Base-by-base conservation (phyloP, 2,329 filamentous ascomycete genomes). In the Geosmithia morbida region DNA sequence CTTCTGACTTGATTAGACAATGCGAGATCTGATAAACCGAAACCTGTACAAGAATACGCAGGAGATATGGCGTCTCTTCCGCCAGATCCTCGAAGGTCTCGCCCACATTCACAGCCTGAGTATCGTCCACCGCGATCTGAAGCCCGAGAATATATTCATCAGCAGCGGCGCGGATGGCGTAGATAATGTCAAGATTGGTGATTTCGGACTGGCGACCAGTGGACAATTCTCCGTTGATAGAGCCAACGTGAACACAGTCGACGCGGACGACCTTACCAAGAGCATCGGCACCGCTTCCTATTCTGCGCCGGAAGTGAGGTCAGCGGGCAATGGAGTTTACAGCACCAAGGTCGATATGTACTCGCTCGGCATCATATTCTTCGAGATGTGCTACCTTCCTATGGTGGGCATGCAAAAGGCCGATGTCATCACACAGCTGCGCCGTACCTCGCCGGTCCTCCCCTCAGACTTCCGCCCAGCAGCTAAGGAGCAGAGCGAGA, bases 311-410 rank as follows among this genome's bases (percentile, higher is more conserved):
- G 92, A 98, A 62, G 78, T 98, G 48, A 81, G 85, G 50, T 87
- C 86, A 1, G 76, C 76, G 6, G 81, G 81, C 6, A 75, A 75
- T 30, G 84, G 83, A 3, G 81, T 81, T 51, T 97, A 97, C 61
- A 94, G 86, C 50, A 82, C 87, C 49, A 97, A 96, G 63, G 89
- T 97, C 1, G 92, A 98, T 67, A 97, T 98, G 90, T 98, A 92
- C 60, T 96, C 90, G 0, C 72, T 98, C 41, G 92, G 92, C 0
- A 85, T 98, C 52, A 97, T 98, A 49, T 94, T 98, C 66, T 97
- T 96, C 55, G 92, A 98, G 64, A 98, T 98, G 92, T 94, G 85
- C 57, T 89, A 81, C 53, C 65, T 70, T 33, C 71, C 77, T 0
- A 75, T 82, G 65, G 70, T 81, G 59, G 79, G 78, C 4, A 82